Percentiles rank a stretch among this genome's conserved stretches.
These are phyloP conservation scores for Xylaria intraflava DNA, from an alignment of 495 filamentous ascomycete species.

Conservation along the genomic window DNA sequence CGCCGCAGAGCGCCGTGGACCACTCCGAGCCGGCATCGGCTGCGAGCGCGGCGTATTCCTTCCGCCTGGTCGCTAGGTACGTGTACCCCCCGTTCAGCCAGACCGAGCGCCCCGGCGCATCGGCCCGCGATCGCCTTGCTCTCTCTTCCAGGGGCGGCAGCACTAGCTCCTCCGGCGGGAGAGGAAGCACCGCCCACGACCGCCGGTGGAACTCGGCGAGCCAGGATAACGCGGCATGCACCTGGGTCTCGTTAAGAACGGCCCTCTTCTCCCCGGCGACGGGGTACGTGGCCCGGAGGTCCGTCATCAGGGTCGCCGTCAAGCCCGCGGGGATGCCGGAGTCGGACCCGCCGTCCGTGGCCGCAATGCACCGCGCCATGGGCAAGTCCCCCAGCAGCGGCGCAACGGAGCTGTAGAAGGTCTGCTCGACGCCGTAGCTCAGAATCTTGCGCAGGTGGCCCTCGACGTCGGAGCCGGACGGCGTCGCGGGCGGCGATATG, in stretches of 20 bases:
- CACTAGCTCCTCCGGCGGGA: slow-evolving; percentile 15
- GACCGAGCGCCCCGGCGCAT: slow-evolving; percentile 18
- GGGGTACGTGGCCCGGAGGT: slow-evolving; percentile 20
- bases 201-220: slow-evolving; percentile 37
- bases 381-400: slow-evolving; percentile 23
- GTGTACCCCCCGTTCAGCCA: slow-evolving; percentile 44
- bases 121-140: slow-evolving; percentile 5
- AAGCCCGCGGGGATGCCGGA: slow-evolving; percentile 31
- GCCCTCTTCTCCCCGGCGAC: slow-evolving; percentile 22
- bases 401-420: slow-evolving; percentile 37
- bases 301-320: slow-evolving; percentile 22
- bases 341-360: slow-evolving; percentile 16
- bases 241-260: slow-evolving; percentile 18
- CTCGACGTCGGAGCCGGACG: slow-evolving; percentile 23
- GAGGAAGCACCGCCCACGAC: slow-evolving; percentile 21
- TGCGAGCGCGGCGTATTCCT: slow-evolving; percentile 29
- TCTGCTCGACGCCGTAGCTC: slow-evolving; percentile 43
- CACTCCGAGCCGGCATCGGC: slow-evolving; percentile 26
- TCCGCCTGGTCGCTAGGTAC: slow-evolving; percentile 38
- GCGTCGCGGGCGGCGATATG: slow-evolving; percentile 25
- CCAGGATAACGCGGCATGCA: slow-evolving; percentile 31
- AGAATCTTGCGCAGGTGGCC: slow-evolving; percentile 42
- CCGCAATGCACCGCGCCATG: slow-evolving; percentile 26
- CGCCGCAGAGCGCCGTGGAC: slow-evolving; percentile 22
- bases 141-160: slow-evolving; percentile 33